Base-by-base conservation (phyloP, 1,284 basidiomycete species). In the Erythrobasidium hasegawianum region DNA sequence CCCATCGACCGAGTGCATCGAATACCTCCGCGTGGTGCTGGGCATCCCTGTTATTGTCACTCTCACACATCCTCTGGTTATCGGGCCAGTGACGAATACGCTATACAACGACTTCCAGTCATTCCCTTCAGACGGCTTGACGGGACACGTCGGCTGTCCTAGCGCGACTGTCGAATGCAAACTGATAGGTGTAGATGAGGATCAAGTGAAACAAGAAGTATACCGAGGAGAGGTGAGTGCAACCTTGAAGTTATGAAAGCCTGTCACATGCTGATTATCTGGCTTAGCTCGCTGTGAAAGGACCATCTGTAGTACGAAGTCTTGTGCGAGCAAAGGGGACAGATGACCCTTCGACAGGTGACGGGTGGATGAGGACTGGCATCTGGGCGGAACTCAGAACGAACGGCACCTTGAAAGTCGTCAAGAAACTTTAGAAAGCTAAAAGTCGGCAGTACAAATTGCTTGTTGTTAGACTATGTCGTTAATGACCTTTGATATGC, bases 41-140 rank as follows among this genome's bases (percentile, higher is more conserved):
- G 72, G 72, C 9, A 58, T 67, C 9, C 71, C 72, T 1, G 54
- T 62, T 24, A 57, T 71, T 3, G 56, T 68, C 16, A 59, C 65
- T 5, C 52, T 70, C 22, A 57, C 57, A 7, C 71, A 72, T 53
- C 57, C 69, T 20, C 54, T 69, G 13, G 55, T 72, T 22, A 66
- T 68, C 47, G 64, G 69, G 2, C 72, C 71, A 1, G 24, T 72
- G 29, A 55, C 57, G 1, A 57, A 40, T 20, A 69, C 39, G 4
- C 53, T 69, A 47, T 65, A 69, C 56, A 69, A 68, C 38, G 72
- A 73, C 49, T 60, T 70, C 16, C 72, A 73, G 54, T 43, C 69
- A 3, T 52, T 73, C 18, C 70, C 72, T 18, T 68, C 65, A 20
- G 65, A 66, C 0, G 69, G 65, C 1, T 14, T 40, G 2, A 47